Evolutionary conservation across 1,284 basidiomycete species (phyloP).

Genomic region (Xerocomus nothofagi): DNA sequence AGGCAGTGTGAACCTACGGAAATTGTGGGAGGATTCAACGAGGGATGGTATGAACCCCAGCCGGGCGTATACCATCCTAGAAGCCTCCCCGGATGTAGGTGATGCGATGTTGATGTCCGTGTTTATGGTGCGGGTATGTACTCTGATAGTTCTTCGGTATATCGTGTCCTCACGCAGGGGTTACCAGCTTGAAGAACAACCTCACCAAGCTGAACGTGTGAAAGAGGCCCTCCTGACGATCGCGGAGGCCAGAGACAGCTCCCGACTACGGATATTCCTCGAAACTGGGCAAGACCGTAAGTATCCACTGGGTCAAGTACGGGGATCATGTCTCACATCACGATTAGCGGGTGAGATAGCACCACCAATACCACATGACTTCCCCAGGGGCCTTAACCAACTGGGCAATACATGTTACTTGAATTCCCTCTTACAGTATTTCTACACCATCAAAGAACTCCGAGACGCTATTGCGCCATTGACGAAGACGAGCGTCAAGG

Average conservation of each 20-base stretch:
- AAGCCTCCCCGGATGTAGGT: conserved; percentile 67
- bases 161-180: conserved; percentile 9
- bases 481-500: conserved; percentile 53
- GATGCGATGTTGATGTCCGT: conserved; percentile 77
- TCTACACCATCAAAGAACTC: conserved; percentile 91
- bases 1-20: conserved; percentile 49
- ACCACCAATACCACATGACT: conserved; percentile 54
- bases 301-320: conserved; percentile 32
- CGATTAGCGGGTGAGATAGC: conserved; percentile 62
- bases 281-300: conserved; percentile 70
- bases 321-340: conserved; percentile 6
- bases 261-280: conserved; percentile 65
- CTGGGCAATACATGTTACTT: conserved; percentile 94
- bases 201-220: conserved; percentile 62
- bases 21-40: conserved; percentile 54
- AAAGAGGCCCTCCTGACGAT: conserved; percentile 66
- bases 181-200: conserved; percentile 67
- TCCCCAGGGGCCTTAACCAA: conserved; percentile 87
- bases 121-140: conserved; percentile 69
- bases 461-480: conserved; percentile 72
- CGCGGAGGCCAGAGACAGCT: conserved; percentile 71
- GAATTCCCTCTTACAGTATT: conserved; percentile 80
- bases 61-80: conserved; percentile 72
- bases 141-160: conserved; percentile 3
- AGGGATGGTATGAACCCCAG: conserved; percentile 65